Evolutionary conservation across 2,329 filamentous ascomycete species (phyloP), one percentile per base, ranked within the genome.

Genomic region (Chaetomiaceae sp.): DNA sequence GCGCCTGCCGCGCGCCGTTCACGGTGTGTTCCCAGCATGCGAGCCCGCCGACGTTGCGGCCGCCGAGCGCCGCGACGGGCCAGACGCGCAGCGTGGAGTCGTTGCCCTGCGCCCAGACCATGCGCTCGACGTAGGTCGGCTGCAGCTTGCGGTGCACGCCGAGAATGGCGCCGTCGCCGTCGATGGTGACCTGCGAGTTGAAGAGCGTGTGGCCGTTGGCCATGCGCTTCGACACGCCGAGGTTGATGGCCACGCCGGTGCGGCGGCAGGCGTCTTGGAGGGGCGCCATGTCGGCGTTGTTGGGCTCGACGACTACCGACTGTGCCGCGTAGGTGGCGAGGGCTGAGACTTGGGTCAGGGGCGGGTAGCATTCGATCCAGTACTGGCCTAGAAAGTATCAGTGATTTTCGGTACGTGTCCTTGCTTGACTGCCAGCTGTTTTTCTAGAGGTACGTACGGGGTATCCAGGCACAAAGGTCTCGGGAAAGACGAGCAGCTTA

Each of bases 21-120:
- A 65, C 62, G 3, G 62, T 62, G 38, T 65, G 59, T 34, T 66
- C 65, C 63, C 65, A 66, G 56, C 65, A 66, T 8, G 62, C 63
- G 5, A 66, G 52, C 8, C 61, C 64, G 2, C 63, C 64, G 2
- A 64, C 52, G 17, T 62, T 61, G 19, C 55, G 58, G 2, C 50
- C 50, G 7, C 19, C 41, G 14, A 51, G 33, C 5, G 14, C 3
- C 1, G 20, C 12, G 3, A 56, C 34, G 0, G 44, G 14, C 21
- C 45, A 56, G 30, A 35, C 46, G 9, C 56, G 49, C 9, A 65
- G 54, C 3, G 63, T 65, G n/a, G 55, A 58, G 3, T 62, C 62
- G 19, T 58, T 53, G 2, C 64, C 63, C 48, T 66, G 61, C 8
- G 56, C 64, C 63, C 63, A 66, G 19, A 66, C 60, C 14, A 61